Evolutionary conservation across 768 basidiomycete genomes (phyloP), one percentile per base, ranked within the genome.

Genomic region (Leccinum subgranulosum): DNA sequence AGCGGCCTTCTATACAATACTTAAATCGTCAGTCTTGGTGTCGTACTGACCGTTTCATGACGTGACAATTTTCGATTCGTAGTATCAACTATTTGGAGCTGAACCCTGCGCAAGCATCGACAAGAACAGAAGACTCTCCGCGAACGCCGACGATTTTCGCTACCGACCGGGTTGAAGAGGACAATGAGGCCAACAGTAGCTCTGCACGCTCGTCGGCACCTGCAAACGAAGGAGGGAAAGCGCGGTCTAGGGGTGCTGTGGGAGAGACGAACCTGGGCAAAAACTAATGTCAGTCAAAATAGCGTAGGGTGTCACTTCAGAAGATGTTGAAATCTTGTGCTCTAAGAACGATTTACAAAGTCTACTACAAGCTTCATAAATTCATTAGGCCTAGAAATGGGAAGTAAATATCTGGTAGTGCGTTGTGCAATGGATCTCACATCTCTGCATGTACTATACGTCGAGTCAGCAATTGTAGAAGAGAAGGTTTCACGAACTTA

Each of bases 381-480:
- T 58, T 85, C 85, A 34, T 80, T 78, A 5, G 85, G 85, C 62
- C 80, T 81, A 27, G 15, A 51, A 57, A 54, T 3, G 4, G 31
- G 31, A 28, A 10, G 31, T 59, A 23, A 60, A 53, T 27, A 39
- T 41, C 4, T 1, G n/a, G 21, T 19, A 10, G 17, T 43, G 8
- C 1, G 6, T 14, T 28, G 12, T 28, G 34, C 23, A 9, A 12
- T 69, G 33, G 12, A 11, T 25, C 76, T 57, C 64, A 85, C 80
- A 80, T 81, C 68, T 95, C 92, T 15, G 90, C 88, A 60, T 95
- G 93, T 19, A 95, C 90, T 92, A 59, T 27, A 49, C 7, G 25
- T 27, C 25, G 19, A 19, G 41, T 70, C 11, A 71, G 51, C 1
- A 50, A 4, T 1, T 6, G n/a, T 55, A 19, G 49, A 39, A 21